A percentile compares a stretch with the other conserved stretches of the same genome.
Conservation (phyloP, 306 rosid genomes). For the Pterocarpus macrocarpus region DNA sequence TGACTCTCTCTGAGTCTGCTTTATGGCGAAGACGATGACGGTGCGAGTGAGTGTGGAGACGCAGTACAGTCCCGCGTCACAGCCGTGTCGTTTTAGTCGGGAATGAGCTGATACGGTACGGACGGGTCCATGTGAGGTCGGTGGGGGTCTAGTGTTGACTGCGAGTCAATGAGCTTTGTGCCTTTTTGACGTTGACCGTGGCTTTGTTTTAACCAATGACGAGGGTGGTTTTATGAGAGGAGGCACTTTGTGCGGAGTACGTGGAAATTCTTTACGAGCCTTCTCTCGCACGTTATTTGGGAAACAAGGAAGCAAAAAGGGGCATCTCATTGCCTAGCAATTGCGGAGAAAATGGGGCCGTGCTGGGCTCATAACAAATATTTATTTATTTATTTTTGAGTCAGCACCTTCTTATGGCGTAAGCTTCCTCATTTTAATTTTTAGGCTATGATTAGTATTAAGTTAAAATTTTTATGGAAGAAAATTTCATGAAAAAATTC, state of each 20-base stretch:
- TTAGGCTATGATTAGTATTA: too few relatives aligned
- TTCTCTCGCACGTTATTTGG: constrained; percentile 32
- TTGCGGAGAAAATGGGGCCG: not conserved
- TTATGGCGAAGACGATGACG: not conserved
- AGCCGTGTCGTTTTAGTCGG: constrained; percentile 12
- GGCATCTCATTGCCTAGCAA: too few relatives aligned
- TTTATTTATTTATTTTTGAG: too few relatives aligned
- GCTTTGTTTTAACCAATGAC: constrained; percentile 33
- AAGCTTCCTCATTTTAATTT: too few relatives aligned
- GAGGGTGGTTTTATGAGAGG: not conserved
- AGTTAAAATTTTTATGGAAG: too few relatives aligned
- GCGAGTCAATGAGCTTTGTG: not conserved
- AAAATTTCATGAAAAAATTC: too few relatives aligned
- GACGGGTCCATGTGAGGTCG: constrained; percentile 37
- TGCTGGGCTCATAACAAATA: not conserved
- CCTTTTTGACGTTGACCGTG: not conserved
- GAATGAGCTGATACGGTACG: constrained; percentile 7
- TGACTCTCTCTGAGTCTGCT: not conserved
- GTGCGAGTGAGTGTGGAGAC: not conserved
- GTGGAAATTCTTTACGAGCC: not conserved
- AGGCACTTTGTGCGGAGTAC: not conserved
- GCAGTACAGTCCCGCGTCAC: not conserved
- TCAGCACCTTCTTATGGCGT: too few relatives aligned
- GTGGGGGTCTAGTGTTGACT: not conserved
- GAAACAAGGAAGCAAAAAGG: not conserved